Evolutionary conservation across 768 basidiomycete genomes (phyloP).

Genomic region (Termitomyces sp.): DNA sequence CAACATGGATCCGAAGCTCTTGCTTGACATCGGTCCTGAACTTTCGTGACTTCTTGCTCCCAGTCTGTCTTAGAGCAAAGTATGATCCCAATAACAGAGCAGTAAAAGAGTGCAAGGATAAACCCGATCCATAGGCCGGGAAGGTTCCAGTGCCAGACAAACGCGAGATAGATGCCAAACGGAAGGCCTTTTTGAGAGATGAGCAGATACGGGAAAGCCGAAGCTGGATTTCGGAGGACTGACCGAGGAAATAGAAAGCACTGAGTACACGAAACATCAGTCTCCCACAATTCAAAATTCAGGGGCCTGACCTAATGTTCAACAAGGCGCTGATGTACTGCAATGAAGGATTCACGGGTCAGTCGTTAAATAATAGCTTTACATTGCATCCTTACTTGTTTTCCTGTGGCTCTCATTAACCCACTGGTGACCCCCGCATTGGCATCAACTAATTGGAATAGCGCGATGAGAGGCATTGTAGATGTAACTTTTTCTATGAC

Average conservation of each 20-base stretch:
- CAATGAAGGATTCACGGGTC: not conserved
- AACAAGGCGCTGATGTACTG: not conserved
- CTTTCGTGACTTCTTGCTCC: not conserved
- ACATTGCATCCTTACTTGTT: conserved; percentile 26
- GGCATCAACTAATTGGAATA: not conserved
- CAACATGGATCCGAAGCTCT: not conserved
- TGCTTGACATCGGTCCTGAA: not conserved
- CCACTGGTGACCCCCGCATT: not conserved
- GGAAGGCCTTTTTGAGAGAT: not conserved
- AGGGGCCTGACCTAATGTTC: not conserved
- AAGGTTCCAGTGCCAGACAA: not conserved
- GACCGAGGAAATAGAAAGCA: conserved; percentile 1
- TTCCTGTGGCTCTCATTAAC: not conserved
- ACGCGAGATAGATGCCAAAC: conserved; percentile 1
- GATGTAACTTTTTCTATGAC: not conserved
- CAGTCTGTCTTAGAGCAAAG: not conserved
- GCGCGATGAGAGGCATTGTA: not conserved
- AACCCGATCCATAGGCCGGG: not conserved
- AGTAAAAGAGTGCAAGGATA: not conserved
- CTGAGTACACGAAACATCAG: not conserved
- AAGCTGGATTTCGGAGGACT: conserved; percentile 12
- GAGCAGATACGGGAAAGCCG: not conserved
- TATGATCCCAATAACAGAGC: not conserved
- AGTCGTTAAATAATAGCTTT: not conserved
- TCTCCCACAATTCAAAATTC: not conserved